phyloP scores from a whole-genome alignment of 2,329 filamentous ascomycete species.

The Diaporthe citriasiana region DNA sequence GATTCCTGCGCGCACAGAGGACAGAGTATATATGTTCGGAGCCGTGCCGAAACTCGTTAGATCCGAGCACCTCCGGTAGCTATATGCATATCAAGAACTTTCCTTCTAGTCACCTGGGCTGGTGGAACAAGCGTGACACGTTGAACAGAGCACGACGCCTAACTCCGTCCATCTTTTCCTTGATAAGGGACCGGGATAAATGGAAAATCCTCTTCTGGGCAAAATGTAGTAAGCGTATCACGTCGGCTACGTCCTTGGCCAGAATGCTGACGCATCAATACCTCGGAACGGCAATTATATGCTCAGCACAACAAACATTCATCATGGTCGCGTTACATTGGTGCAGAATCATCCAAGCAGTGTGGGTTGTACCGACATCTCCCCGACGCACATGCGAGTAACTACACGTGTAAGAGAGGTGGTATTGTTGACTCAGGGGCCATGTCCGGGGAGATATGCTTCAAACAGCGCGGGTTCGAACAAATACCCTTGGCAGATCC shows the following conservation, averaged over 20 bases:
- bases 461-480: too few relatives aligned
- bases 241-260: neutral
- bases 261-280: neutral
- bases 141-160: neutral
- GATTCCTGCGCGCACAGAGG: constrained; percentile 4
- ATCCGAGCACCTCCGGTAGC: neutral
- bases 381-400: neutral
- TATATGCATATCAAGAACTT: neutral
- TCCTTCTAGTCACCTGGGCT: neutral
- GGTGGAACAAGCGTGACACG: neutral
- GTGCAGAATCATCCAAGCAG: neutral
- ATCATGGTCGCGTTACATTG: neutral
- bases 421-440: constrained; percentile 9
- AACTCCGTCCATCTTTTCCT: neutral
- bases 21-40: constrained; percentile 6
- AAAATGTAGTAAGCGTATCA: neutral
- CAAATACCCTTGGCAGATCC: neutral
- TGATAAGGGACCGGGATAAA: too few relatives aligned
- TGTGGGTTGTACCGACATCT: neutral
- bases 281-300: neutral
- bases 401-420: neutral
- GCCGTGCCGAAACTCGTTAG: neutral
- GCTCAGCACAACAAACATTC: neutral
- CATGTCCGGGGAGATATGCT: neutral
- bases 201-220: neutral